Evolutionary conservation across 2,329 filamentous ascomycete genomes (phyloP), one percentile per base, ranked within the genome.

Genomic region (Xylariomycetidae sp.): DNA sequence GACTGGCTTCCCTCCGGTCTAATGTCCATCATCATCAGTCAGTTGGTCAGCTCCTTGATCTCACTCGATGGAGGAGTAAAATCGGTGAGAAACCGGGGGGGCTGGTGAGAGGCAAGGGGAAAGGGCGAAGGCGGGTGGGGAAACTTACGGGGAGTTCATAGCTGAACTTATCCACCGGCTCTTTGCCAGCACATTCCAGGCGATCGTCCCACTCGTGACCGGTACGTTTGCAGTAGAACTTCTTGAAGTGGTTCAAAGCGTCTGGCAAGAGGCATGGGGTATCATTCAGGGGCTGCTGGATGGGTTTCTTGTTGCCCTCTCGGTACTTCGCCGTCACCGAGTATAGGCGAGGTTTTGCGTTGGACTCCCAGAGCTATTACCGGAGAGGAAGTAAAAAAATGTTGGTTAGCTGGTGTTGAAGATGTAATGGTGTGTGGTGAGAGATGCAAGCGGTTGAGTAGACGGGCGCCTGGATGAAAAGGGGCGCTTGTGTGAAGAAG

Each of bases 311-410:
- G 6, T 58, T 55, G 6, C 57, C 64, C 34, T 58, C 62, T 33
- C 64, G 64, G 44, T 63, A 66, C 34, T 74, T 74, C 29, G 67
- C 69, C 6, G 73, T 73, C 28, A 77, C 74, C 44, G 70, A 72
- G 59, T 86, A 88, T 0, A 74, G 69, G 38, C 63, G 65, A 0
- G 81, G 81, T 11, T 61, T 58, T 9, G 69, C 62, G 39, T 76
- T 68, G 5, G 80, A 82, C 55, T 87, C 77, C 61, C 78, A 85
- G 31, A 89, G 66, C 81, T 88, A 42, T n/a, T 9, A 8, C 8
- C n/a, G n/a, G n/a, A 23, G 20, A 23, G 25, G 22, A 5, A 26
- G 7, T 16, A 12, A 25, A 25, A 2, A 23, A 26, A 25, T 18
- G 19, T 25, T 15, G n/a, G 20, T 29, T 12, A 16, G n/a, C n/a